Percentiles rank a stretch among this genome's conserved stretches.
These are phyloP conservation scores for Ustilago lituana DNA, from an alignment of 1,284 basidiomycete genomes.

Conservation along the genomic window DNA sequence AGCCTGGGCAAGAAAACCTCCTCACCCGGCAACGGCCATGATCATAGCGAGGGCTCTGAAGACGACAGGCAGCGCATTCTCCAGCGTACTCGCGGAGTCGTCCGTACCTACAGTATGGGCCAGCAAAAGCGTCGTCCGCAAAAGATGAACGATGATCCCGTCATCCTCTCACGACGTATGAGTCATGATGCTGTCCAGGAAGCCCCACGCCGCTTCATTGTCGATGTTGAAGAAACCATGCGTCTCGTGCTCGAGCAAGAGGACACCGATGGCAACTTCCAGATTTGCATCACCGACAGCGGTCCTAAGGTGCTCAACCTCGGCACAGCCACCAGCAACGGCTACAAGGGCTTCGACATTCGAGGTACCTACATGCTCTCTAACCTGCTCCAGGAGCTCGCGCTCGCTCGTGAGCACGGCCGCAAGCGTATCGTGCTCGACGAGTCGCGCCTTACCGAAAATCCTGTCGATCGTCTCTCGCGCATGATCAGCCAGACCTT, in stretches of 20 bases:
- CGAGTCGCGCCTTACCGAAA: constrained; percentile 92
- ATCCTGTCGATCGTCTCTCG: constrained; percentile 93
- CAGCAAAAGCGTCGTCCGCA: constrained; percentile 63
- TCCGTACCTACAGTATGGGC: constrained; percentile 63
- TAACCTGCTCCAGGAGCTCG: constrained; percentile 97
- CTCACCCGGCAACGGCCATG: constrained; percentile 7
- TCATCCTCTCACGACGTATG: constrained; percentile 60
- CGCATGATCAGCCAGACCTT: constrained; percentile 98
- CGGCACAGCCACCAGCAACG: constrained; percentile 95
- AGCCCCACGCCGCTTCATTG: constrained; percentile 76
- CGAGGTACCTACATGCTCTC: constrained; percentile 86
- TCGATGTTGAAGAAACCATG: constrained; percentile 99
- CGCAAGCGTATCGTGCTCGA: constrained; percentile 97
- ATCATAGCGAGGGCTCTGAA: constrained; percentile 4
- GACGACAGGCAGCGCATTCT: constrained; percentile 38
- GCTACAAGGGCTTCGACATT: constrained; percentile 83
- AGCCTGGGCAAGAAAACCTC: constrained; percentile 28
- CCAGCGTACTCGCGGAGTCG: constrained; percentile 50
- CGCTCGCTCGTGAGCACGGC: constrained; percentile 93
- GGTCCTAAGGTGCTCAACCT: constrained; percentile 95
- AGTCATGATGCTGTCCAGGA: constrained; percentile 68
- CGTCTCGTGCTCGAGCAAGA: constrained; percentile 95
- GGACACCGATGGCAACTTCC: constrained; percentile 93
- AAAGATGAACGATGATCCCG: constrained; percentile 60
- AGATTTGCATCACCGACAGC: constrained; percentile 95